A percentile compares a stretch with the other conserved stretches of the same genome.
Evolutionary conservation across 176 grass and related monocot genomes (phyloP).

Genomic region (Dendrocalamus sinicus): DNA sequence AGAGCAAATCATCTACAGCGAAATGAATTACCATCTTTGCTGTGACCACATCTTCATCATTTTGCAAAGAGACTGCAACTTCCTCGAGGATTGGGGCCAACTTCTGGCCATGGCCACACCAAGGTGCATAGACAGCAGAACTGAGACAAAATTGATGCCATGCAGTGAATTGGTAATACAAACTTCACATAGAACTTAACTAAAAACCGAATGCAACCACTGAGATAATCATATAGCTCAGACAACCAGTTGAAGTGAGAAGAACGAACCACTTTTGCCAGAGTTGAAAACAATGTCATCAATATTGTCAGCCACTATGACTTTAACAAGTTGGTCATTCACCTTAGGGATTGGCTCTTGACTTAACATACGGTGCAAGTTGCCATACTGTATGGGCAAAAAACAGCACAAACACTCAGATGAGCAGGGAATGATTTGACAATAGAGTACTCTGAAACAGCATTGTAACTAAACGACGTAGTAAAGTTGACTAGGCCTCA

Average conservation of each 20-base stretch:
- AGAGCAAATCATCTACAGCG: background rate
- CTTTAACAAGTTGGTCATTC: too few species aligned
- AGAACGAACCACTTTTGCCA: slow-evolving; percentile 80
- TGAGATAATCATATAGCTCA: slow-evolving; percentile 11
- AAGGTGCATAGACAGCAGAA: slow-evolving; percentile 90
- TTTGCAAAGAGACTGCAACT: slow-evolving; percentile 63
- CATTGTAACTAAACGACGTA: slow-evolving; percentile 12
- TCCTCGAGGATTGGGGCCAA: slow-evolving; percentile 80
- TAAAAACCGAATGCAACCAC: background rate
- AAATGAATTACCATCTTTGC: slow-evolving; percentile 78
- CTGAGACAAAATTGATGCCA: slow-evolving; percentile 36
- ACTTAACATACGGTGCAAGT: slow-evolving; percentile 71
- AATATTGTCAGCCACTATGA: slow-evolving; percentile 51
- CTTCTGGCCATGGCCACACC: slow-evolving; percentile 76
- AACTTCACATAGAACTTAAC: background rate
- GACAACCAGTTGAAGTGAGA: background rate
- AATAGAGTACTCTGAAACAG: slow-evolving; percentile 32
- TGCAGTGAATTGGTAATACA: background rate
- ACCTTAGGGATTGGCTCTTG: slow-evolving; percentile 70
- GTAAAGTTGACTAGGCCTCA: slow-evolving; percentile 46
- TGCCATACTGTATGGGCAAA: slow-evolving; percentile 64
- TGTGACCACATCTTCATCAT: slow-evolving; percentile 68
- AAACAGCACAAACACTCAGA: slow-evolving; percentile 10
- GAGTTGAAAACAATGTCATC: slow-evolving; percentile 75
- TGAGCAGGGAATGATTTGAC: slow-evolving; percentile 25